These are phyloP conservation scores for Globisporangium apiculatum DNA, from an alignment of 352 stramenopile species.

Conservation along the genomic window DNA sequence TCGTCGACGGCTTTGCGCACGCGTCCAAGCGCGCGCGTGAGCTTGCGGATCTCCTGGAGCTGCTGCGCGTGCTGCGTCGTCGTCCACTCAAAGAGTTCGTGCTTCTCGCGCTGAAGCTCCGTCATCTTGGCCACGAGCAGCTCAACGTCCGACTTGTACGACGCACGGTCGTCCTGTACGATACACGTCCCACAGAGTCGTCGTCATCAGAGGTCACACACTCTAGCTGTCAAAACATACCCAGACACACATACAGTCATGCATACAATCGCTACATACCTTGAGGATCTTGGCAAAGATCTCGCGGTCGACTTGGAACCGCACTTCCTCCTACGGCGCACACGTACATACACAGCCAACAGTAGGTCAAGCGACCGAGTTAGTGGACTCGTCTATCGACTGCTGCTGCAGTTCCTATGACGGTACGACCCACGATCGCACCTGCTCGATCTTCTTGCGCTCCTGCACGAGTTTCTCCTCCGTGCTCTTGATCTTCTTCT, in stretches of 20 bases:
- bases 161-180: slow-evolving; percentile 56
- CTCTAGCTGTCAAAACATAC: background rate
- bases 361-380: background rate
- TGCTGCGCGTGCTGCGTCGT: slow-evolving; percentile 68
- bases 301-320: slow-evolving; percentile 76
- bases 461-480: slow-evolving; percentile 56
- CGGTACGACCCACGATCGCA: slow-evolving; percentile 3
- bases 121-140: slow-evolving; percentile 64
- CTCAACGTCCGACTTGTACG: slow-evolving; percentile 69
- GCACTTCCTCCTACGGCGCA: slow-evolving; percentile 47
- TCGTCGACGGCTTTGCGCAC: slow-evolving; percentile 60
- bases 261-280: slow-evolving; percentile 14
- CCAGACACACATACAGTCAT: background rate
- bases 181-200: background rate
- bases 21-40: slow-evolving; percentile 53
- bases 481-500: slow-evolving; percentile 68
- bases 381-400: no score
- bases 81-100: slow-evolving; percentile 62
- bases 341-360: background rate
- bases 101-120: slow-evolving; percentile 60
- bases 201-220: background rate
- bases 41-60: slow-evolving; percentile 78
- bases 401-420: background rate
- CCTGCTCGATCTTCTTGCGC: slow-evolving; percentile 66
- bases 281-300: slow-evolving; percentile 84